A percentile compares a stretch with the other conserved stretches of the same genome.
Conservation (phyloP, 495 filamentous ascomycete genomes). For the Daldinia loculata region DNA sequence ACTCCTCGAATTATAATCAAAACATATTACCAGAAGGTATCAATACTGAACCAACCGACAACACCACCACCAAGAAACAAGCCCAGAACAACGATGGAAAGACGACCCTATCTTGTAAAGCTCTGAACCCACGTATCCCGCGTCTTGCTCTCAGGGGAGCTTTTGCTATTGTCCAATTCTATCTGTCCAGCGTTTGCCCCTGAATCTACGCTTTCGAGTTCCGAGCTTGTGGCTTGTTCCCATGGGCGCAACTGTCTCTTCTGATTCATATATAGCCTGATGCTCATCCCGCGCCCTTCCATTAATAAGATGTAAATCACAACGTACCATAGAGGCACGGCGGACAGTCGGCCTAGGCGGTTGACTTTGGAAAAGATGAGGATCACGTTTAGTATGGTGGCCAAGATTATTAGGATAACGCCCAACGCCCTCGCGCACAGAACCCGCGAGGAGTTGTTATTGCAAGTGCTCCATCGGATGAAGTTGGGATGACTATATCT, state of each 20-base stretch:
- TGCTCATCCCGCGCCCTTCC: constrained; percentile 67
- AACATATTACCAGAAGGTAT: constrained; percentile 42
- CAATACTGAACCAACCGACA: constrained; percentile 52
- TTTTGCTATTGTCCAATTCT: constrained; percentile 21
- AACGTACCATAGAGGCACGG: constrained; percentile 65
- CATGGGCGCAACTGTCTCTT: constrained; percentile 72
- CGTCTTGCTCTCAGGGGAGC: constrained; percentile 18
- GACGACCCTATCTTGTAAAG: constrained; percentile 73
- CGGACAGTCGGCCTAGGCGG: constrained; percentile 63
- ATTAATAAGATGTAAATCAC: constrained; percentile 69
- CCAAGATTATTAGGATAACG: constrained; percentile 57
- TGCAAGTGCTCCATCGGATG: constrained; percentile 71
- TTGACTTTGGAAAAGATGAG: constrained; percentile 64
- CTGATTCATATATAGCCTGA: constrained; percentile 65
- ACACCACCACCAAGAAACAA: constrained; percentile 42
- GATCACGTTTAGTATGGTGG: constrained; percentile 60
- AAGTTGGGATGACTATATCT: constrained; percentile 73
- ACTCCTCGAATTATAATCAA: background rate
- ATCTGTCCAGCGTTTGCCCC: background rate
- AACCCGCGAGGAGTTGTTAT: constrained; percentile 67
- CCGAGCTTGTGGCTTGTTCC: constrained; percentile 55
- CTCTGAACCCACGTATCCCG: constrained; percentile 61
- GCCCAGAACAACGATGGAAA: constrained; percentile 57
- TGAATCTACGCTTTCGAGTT: constrained; percentile 23
- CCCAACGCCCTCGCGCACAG: constrained; percentile 66